phyloP scores from a whole-genome alignment of 2,329 filamentous ascomycete genomes.

The Aurifilum marmelostoma region DNA sequence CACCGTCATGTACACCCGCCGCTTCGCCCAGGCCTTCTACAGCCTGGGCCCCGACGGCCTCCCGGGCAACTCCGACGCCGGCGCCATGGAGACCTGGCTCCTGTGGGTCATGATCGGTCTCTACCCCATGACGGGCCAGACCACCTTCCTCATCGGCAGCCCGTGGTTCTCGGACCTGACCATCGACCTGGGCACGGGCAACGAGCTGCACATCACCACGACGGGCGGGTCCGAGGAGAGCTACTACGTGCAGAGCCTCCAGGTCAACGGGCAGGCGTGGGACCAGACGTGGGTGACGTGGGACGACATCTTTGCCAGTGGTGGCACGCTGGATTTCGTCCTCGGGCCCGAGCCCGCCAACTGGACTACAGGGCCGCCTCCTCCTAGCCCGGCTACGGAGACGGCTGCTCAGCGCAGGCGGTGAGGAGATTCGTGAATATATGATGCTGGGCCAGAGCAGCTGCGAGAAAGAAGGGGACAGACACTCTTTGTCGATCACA shows the following conservation, averaged over 20 bases:
- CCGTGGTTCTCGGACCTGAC: slow-evolving; percentile 65
- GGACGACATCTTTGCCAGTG: slow-evolving; percentile 66
- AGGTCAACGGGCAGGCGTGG: slow-evolving; percentile 67
- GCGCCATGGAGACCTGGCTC: slow-evolving; percentile 73
- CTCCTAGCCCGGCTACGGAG: slow-evolving; percentile 60
- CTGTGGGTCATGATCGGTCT: slow-evolving; percentile 71
- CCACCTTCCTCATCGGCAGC: slow-evolving; percentile 66
- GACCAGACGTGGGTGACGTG: slow-evolving; percentile 67
- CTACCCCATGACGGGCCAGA: slow-evolving; percentile 70
- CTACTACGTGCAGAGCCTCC: slow-evolving; percentile 67
- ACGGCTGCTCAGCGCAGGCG: slow-evolving; percentile 3
- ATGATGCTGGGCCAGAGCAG: no score
- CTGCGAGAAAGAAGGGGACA: background rate
- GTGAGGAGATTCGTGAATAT: no score
- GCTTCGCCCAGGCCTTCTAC: slow-evolving; percentile 64
- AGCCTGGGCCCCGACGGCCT: slow-evolving; percentile 57
- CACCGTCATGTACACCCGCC: slow-evolving; percentile 60
- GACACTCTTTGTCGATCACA: background rate
- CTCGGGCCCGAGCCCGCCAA: slow-evolving; percentile 55
- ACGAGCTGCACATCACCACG: slow-evolving; percentile 57
- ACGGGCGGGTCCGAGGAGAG: slow-evolving; percentile 50
- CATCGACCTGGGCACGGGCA: slow-evolving; percentile 55
- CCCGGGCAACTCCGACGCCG: slow-evolving; percentile 72
- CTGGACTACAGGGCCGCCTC: slow-evolving; percentile 64
- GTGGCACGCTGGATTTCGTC: slow-evolving; percentile 66